These are phyloP conservation scores for Coemansia sp. DNA, from an alignment of 371 early-diverging fungal genomes.

Conservation along the genomic window DNA sequence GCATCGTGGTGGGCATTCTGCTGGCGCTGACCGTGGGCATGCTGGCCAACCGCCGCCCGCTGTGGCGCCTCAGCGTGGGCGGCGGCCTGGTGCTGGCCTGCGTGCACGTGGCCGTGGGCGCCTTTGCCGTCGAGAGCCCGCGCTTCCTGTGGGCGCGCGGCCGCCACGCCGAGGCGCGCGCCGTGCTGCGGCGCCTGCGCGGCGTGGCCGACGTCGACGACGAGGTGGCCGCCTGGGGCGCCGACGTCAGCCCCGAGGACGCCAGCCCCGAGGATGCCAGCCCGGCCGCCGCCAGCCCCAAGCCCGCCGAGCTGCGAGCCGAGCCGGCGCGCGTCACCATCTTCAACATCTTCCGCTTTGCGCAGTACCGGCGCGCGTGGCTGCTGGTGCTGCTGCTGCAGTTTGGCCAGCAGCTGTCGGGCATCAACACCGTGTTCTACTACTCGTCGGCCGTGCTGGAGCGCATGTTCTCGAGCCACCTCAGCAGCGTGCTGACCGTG, in stretches of 20 bases:
- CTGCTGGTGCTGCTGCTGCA: slow-evolving; percentile 73
- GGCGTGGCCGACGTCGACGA: slow-evolving; percentile 60
- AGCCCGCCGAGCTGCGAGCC: slow-evolving; percentile 14
- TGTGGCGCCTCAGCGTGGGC: slow-evolving; percentile 68
- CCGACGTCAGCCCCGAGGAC: not conserved
- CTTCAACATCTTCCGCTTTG: slow-evolving; percentile 52
- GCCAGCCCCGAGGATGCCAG: not conserved
- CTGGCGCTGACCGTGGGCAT: slow-evolving; percentile 66
- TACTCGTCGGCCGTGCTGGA: slow-evolving; percentile 81
- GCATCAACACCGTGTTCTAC: slow-evolving; percentile 91
- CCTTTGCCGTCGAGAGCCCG: slow-evolving; percentile 81
- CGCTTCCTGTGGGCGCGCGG: slow-evolving; percentile 61
- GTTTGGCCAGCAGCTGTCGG: slow-evolving; percentile 81
- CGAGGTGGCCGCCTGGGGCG: slow-evolving; percentile 64
- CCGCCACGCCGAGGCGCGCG: slow-evolving; percentile 57
- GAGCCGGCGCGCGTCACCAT: slow-evolving; percentile 34
- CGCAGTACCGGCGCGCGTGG: slow-evolving; percentile 62
- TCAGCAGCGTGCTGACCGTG: slow-evolving; percentile 67
- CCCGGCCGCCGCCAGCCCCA: slow-evolving; percentile 3
- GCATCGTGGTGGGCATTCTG: slow-evolving; percentile 81
- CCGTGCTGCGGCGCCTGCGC: slow-evolving; percentile 60
- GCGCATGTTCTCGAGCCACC: slow-evolving; percentile 61
- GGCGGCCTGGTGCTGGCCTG: slow-evolving; percentile 60
- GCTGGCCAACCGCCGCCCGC: slow-evolving; percentile 57
- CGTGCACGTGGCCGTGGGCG: slow-evolving; percentile 62